Percentiles rank a stretch among this genome's conserved stretches.
These are phyloP conservation scores for Globisporangium irregulare DNA, from an alignment of 352 stramenopile species.

Conservation along the genomic window DNA sequence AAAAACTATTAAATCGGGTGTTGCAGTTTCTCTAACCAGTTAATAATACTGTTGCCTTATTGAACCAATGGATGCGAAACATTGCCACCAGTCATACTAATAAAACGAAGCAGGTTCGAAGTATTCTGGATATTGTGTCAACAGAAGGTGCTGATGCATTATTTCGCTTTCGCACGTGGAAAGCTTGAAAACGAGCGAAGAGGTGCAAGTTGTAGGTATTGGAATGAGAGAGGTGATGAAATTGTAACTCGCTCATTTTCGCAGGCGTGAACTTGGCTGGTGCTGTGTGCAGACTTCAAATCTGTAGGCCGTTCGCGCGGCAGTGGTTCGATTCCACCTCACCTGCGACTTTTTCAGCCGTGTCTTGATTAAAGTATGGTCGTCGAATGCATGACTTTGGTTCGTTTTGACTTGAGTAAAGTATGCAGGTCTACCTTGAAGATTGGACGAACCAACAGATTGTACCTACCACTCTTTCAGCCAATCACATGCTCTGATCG, in stretches of 20 bases:
- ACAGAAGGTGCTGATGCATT: background rate
- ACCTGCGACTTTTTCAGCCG: conserved; percentile 58
- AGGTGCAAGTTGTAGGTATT: background rate
- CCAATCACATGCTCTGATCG: background rate
- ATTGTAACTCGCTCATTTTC: background rate
- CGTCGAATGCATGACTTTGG: background rate
- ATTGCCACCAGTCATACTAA: too few relatives aligned
- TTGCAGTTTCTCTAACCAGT: background rate
- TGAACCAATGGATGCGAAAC: background rate
- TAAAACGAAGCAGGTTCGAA: too few relatives aligned
- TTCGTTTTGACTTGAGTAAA: background rate
- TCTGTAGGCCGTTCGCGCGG: conserved; percentile 87
- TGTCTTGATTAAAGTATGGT: background rate
- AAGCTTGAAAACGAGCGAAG: too few relatives aligned
- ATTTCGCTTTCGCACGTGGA: too few relatives aligned
- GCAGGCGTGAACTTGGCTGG: conserved; percentile 89
- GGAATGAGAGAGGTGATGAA: background rate
- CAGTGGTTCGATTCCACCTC: conserved; percentile 92
- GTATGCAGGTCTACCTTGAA: background rate
- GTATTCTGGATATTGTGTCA: too few relatives aligned
- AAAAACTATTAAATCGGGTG: too few relatives aligned
- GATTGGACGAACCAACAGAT: background rate
- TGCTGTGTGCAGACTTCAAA: conserved; percentile 92
- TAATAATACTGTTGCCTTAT: background rate
- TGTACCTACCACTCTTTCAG: background rate